Evolutionary conservation across 129 eudicot genomes (phyloP).

Genomic region (Chrysanthemum seticuspe): DNA sequence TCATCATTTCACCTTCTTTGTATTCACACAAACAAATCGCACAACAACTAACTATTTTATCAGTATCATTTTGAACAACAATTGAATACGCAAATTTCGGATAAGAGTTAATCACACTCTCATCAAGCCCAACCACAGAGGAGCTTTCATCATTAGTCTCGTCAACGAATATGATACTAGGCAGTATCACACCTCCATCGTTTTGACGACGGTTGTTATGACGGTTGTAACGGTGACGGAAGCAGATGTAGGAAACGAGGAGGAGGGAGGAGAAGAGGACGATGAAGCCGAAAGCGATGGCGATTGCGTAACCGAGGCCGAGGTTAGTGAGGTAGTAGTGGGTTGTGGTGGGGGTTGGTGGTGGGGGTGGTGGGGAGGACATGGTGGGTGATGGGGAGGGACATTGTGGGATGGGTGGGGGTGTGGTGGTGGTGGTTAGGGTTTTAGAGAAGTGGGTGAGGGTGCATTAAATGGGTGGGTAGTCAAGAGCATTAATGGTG

Average conservation of each 20-base stretch:
- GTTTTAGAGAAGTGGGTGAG: conserved; percentile 34
- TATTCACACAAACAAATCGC: conserved; percentile 86
- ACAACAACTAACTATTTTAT: conserved; percentile 33
- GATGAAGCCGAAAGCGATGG: conserved; percentile 78
- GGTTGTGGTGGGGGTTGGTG: conserved; percentile 24
- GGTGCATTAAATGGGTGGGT: neutral
- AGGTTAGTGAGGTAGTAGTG: conserved; percentile 43
- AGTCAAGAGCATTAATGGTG: too few species aligned
- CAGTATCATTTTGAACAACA: neutral
- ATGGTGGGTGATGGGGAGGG: conserved; percentile 28
- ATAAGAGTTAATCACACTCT: conserved; percentile 70
- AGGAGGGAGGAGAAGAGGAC: conserved; percentile 64
- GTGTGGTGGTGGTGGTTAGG: conserved; percentile 23
- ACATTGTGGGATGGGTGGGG: conserved; percentile 37
- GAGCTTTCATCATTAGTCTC: conserved; percentile 43
- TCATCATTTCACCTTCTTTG: conserved; percentile 73
- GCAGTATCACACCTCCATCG: conserved; percentile 52
- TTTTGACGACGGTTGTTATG: neutral
- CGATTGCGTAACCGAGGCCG: conserved; percentile 82
- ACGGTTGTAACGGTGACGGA: conserved; percentile 48
- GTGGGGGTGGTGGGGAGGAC: conserved; percentile 10
- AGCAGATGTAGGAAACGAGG: conserved; percentile 68
- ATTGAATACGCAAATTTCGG: conserved; percentile 53
- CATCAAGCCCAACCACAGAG: conserved; percentile 58
- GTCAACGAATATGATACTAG: conserved; percentile 79